phyloP scores from a whole-genome alignment of 805 yeast genomes.

The Myxozyma neglecta region DNA sequence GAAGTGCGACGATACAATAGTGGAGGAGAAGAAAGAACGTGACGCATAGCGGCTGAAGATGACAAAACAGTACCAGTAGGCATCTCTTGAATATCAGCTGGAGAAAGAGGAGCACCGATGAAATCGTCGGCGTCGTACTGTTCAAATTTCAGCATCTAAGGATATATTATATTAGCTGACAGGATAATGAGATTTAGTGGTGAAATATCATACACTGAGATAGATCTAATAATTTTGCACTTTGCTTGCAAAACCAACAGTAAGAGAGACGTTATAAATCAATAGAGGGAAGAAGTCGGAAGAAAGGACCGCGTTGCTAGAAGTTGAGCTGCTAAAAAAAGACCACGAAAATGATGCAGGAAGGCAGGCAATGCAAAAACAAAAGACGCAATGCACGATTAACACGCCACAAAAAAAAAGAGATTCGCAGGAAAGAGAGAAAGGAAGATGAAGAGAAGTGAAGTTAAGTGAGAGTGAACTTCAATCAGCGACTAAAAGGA shows the following conservation, averaged over 20 bases:
- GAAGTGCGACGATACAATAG: conserved; percentile 18
- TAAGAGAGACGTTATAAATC: neutral
- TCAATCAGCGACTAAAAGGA: neutral
- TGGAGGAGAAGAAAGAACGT: conserved; percentile 23
- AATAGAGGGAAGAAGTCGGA: neutral
- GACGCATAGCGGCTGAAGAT: conserved; percentile 15
- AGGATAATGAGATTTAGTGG: neutral
- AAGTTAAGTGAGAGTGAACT: neutral
- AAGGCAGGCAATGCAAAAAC: conserved; percentile 11
- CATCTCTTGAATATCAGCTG: neutral
- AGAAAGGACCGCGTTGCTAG: neutral
- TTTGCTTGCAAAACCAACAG: neutral
- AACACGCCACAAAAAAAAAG: neutral
- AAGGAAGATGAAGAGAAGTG: neutral
- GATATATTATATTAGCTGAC: neutral
- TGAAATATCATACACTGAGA: neutral
- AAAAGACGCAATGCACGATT: neutral
- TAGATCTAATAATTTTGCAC: neutral
- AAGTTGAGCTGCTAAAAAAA: neutral
- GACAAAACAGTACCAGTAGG: neutral
- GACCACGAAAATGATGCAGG: neutral
- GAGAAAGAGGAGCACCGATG: neutral
- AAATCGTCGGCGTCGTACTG: conserved; percentile 10
- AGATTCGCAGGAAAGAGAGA: neutral
- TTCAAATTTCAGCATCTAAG: conserved; percentile 6